phyloP scores from a whole-genome alignment of 768 basidiomycete species.

The Russula vinacea region DNA sequence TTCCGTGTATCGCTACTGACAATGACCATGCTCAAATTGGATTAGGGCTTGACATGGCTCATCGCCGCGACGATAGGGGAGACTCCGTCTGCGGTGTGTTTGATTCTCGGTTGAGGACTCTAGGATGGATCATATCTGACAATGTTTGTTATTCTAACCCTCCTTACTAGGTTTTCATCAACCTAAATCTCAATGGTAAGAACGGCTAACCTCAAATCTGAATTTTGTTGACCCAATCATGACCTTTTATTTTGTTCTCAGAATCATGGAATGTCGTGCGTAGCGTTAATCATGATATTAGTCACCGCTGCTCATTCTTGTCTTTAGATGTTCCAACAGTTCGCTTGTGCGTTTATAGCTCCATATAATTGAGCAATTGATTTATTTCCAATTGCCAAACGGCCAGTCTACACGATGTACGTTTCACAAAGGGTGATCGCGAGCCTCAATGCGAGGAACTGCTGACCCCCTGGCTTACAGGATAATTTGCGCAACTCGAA shows the following conservation, averaged over 20 bases:
- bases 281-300: background rate
- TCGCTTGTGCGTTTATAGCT: constrained; percentile 11
- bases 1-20: no score
- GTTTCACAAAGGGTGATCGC: background rate
- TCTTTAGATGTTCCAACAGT: constrained; percentile 19
- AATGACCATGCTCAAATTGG: background rate
- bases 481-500: constrained; percentile 19
- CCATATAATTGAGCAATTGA: background rate
- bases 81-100: constrained; percentile 13
- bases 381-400: background rate
- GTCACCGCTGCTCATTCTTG: background rate
- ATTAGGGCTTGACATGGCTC: constrained; percentile 21
- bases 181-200: constrained; percentile 21
- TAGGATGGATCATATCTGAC: background rate
- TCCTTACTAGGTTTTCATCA: constrained; percentile 13
- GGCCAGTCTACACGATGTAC: constrained; percentile 11
- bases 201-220: background rate
- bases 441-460: no score
- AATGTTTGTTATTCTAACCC: no score
- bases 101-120: background rate
- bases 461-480: background rate
- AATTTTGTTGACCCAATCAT: background rate
- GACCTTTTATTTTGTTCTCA: background rate
- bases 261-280: constrained; percentile 14
- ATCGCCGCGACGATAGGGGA: background rate